Base-by-base conservation (phyloP, 1,139 yeast species). In the Candida mesenterica region DNA sequence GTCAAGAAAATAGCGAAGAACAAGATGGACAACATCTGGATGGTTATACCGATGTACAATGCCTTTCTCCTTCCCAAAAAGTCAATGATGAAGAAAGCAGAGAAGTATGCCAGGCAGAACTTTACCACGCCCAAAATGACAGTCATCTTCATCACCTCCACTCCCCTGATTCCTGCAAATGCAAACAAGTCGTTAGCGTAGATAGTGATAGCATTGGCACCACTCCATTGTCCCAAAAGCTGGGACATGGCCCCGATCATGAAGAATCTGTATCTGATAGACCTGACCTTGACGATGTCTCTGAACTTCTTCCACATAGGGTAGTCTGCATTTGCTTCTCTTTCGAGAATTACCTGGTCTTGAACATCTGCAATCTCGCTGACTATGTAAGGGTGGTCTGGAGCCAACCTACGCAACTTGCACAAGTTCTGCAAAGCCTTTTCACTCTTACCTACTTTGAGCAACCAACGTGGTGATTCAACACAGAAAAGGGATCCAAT, bases 181-280 rank as follows among this genome's bases (percentile, higher is more conserved):
- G 67, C 63, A 49, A 79, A 77, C 40, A 79, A 64, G 43, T 75
- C 77, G 17, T 78, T 72, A 16, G 84, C 77, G 20, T 53, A 53
- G 25, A 53, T 50, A 10, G 57, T 52, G 26, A 53, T 40, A 2
- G 82, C 77, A 44, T 77, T 78, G 16, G 82, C 80, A 32, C 85
- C 85, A 36, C 77, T 63, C 75, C 82, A 76, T 57, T 79, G 84
- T 34, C 79, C 77, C 36, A 79, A 61, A 30, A 79, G 39, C 47
- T 77, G 79, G 5, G 76, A 62, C 39, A 61, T 53, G 26, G 68
- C 52, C 24, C 77, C 67, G 28, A 73, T 57, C 31, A 49, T 47
- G 24, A 74, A 54, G 50, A 79, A 69, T 49, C 77, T 61, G 49
- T 72, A 68, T 39, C 68, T 59, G 40, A 64, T 59, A 30, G 68